phyloP scores from a whole-genome alignment of 345 rosid genomes.

The Cardamine chenopodiifolia region DNA sequence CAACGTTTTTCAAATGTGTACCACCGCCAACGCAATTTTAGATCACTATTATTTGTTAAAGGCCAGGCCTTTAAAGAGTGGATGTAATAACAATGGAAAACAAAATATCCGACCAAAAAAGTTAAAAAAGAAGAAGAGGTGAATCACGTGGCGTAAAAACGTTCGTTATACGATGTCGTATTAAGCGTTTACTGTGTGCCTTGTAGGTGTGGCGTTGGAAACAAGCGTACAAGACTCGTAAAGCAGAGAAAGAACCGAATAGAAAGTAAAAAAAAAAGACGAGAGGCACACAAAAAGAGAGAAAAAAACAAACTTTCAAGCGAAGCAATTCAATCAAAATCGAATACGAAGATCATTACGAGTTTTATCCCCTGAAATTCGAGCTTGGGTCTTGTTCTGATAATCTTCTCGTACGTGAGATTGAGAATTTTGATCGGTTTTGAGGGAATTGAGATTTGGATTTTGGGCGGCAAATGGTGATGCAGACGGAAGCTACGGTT shows the following conservation, averaged over 20 bases:
- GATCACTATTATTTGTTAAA: neutral
- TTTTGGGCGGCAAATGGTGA: conserved; percentile 42
- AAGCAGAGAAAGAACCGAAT: conserved; percentile 10
- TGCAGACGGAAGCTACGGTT: conserved; percentile 88
- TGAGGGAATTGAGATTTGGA: neutral
- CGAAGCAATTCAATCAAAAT: conserved; percentile 17
- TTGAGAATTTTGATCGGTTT: neutral
- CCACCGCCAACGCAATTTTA: neutral
- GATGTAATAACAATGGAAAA: conserved; percentile 10
- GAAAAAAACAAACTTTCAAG: conserved; percentile 29
- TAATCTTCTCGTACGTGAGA: neutral
- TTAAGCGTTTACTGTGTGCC: neutral
- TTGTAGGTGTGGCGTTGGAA: conserved; percentile 41
- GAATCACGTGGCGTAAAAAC: conserved; percentile 36
- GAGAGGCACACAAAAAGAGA: conserved; percentile 35
- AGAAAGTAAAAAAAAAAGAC: neutral
- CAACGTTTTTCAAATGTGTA: neutral
- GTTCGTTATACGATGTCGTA: conserved; percentile 24
- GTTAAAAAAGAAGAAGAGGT: neutral
- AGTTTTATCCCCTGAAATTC: neutral
- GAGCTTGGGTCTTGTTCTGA: conserved; percentile 4
- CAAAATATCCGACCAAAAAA: neutral
- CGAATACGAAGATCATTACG: conserved; percentile 4
- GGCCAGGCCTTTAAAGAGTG: neutral
- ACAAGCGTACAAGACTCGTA: conserved; percentile 28